phyloP scores from a whole-genome alignment of 805 yeast species.

The Cyberlindnera mycetangii region DNA sequence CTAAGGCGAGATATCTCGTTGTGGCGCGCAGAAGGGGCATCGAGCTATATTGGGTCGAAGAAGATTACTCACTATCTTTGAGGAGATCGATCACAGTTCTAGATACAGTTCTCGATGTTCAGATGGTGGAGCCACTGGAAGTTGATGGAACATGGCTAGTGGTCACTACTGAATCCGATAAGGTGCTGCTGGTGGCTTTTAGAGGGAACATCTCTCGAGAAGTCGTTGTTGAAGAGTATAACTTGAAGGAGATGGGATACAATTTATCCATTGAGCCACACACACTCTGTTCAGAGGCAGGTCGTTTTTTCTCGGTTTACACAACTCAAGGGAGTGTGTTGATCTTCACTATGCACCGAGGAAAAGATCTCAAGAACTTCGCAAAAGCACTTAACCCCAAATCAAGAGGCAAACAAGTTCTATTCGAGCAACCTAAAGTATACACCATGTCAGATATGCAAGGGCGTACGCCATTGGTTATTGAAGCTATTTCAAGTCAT shows the following conservation, averaged over 20 bases:
- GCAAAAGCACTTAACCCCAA: conserved; percentile 12
- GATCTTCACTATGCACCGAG: conserved; percentile 12
- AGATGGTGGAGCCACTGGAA: conserved; percentile 10
- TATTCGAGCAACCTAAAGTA: conserved; percentile 16
- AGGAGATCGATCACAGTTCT: conserved; percentile 13
- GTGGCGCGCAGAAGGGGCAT: conserved; percentile 17
- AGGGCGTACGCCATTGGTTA: conserved; percentile 18
- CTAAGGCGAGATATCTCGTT: conserved; percentile 11
- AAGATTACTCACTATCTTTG: conserved; percentile 1
- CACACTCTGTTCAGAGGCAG: conserved; percentile 16
- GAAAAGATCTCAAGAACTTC: conserved; percentile 16
- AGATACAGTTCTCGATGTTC: conserved; percentile 19
- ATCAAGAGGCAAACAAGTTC: conserved; percentile 1
- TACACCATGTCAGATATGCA: conserved; percentile 17
- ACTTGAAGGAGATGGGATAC: conserved; percentile 11
- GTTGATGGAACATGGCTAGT: conserved; percentile 17
- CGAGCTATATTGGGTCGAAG: conserved; percentile 11
- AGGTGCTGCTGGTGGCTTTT: conserved; percentile 19
- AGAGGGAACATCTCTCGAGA: conserved; percentile 7
- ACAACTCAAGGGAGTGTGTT: conserved; percentile 21
- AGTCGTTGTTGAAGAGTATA: conserved; percentile 14
- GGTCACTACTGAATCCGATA: conserved; percentile 16
- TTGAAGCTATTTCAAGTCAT: conserved; percentile 15
- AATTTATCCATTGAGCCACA: conserved; percentile 12
- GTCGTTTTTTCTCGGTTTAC: conserved; percentile 12